Conservation (phyloP, 495 filamentous ascomycete species). For the Entonaema liquescens region DNA sequence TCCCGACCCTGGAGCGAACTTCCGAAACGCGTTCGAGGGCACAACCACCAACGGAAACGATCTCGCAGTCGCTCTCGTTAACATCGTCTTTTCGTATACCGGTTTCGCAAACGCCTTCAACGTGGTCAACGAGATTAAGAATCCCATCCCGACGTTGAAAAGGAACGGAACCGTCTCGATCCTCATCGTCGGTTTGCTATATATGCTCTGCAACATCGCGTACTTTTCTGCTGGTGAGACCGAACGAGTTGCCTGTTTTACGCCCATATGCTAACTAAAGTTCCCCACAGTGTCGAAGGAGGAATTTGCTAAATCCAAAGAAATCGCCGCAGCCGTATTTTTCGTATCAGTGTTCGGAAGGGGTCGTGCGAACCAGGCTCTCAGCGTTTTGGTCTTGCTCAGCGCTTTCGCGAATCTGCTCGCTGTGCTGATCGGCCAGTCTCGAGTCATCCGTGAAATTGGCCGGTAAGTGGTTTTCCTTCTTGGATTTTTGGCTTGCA, state of each 20-base stretch:
- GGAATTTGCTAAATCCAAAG: constrained; percentile 60
- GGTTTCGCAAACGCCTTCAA: constrained; percentile 72
- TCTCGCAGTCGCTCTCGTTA: constrained; percentile 66
- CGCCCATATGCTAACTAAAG: constrained; percentile 6
- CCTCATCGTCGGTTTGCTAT: constrained; percentile 60
- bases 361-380: constrained; percentile 57
- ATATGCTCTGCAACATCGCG: constrained; percentile 69
- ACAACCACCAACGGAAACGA: constrained; percentile 61
- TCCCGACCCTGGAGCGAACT: constrained; percentile 64
- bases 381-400: constrained; percentile 69
- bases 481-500: not conserved
- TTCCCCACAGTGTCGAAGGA: constrained; percentile 55
- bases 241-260: not conserved
- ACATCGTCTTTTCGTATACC: constrained; percentile 69
- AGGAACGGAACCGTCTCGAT: constrained; percentile 63
- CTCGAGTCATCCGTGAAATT: constrained; percentile 67
- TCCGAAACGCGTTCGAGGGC: constrained; percentile 65
- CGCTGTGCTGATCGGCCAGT: constrained; percentile 65
- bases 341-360: constrained; percentile 68
- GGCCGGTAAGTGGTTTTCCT: constrained; percentile 50
- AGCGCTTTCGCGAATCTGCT: constrained; percentile 72
- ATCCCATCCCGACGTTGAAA: constrained; percentile 55
- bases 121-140: constrained; percentile 71
- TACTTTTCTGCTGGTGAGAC: constrained; percentile 62
- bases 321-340: constrained; percentile 66